Percentiles rank a stretch among this genome's conserved stretches.
Evolutionary conservation across 1,284 basidiomycete species (phyloP).

Genomic region (Ceratobasidium sp.): DNA sequence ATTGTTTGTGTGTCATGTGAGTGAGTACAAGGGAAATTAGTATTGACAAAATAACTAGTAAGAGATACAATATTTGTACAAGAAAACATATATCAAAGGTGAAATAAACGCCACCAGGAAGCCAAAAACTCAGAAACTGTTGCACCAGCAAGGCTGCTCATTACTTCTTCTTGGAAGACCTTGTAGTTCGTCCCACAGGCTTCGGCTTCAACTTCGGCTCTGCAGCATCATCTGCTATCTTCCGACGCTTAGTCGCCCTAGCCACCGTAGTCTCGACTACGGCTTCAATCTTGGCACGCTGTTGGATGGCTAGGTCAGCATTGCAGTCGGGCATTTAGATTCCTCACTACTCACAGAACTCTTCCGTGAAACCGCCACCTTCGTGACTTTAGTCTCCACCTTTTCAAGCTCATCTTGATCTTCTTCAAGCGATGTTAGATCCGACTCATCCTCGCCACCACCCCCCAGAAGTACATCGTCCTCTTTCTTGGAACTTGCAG

Average conservation of each 20-base stretch:
- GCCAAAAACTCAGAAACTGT: no score
- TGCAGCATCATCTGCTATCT: neutral
- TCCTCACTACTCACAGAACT: slow-evolving; percentile 10
- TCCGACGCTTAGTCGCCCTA: neutral
- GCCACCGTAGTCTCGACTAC: neutral
- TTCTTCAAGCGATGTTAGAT: slow-evolving; percentile 8
- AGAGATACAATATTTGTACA: no score
- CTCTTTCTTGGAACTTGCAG: neutral
- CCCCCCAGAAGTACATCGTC: slow-evolving; percentile 7
- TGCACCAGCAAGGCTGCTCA: no score
- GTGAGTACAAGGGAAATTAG: no score
- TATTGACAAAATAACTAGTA: no score
- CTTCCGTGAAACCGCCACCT: neutral
- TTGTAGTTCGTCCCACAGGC: no score
- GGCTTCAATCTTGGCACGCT: neutral
- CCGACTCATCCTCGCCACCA: slow-evolving; percentile 20
- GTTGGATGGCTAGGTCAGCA: neutral
- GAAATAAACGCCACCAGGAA: no score
- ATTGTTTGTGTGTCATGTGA: no score
- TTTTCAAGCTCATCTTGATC: slow-evolving; percentile 9
- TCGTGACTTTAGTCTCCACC: neutral
- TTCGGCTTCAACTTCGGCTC: no score
- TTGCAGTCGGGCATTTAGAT: neutral
- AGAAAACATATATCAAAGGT: neutral
- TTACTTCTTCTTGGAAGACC: no score